These are phyloP conservation scores for Citeromyces siamensis DNA, from an alignment of 1,139 yeast genomes.

Conservation along the genomic window DNA sequence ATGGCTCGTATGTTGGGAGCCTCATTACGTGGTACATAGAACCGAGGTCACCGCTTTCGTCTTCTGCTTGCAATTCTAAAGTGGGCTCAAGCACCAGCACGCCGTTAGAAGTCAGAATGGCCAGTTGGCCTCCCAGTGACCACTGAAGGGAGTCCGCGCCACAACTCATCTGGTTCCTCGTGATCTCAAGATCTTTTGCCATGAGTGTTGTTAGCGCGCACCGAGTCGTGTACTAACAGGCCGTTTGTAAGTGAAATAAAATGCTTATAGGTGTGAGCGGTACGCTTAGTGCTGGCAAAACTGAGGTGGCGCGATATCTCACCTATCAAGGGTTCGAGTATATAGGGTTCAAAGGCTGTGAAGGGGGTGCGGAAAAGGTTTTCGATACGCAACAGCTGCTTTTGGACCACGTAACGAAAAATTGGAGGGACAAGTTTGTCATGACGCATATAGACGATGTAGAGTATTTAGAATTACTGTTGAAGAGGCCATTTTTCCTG, in stretches of 20 bases:
- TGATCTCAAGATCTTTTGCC: slow-evolving; percentile 7
- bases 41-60: slow-evolving; percentile 4
- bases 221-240: background rate
- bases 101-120: slow-evolving; percentile 5
- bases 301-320: slow-evolving; percentile 50
- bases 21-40: background rate
- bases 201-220: background rate
- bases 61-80: background rate
- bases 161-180: slow-evolving; percentile 5
- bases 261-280: slow-evolving; percentile 80
- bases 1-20: background rate
- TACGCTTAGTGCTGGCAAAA: slow-evolving; percentile 55
- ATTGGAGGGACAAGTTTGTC: slow-evolving; percentile 61
- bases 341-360: slow-evolving; percentile 13
- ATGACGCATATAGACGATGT: slow-evolving; percentile 35
- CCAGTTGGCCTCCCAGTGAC: slow-evolving; percentile 5
- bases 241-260: background rate
- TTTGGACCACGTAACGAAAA: slow-evolving; percentile 49
- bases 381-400: slow-evolving; percentile 26
- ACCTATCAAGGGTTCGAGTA: slow-evolving; percentile 41
- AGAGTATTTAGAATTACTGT: slow-evolving; percentile 32
- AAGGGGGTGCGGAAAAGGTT: slow-evolving; percentile 6
- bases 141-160: slow-evolving; percentile 7
- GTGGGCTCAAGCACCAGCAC: slow-evolving; percentile 3
- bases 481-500: slow-evolving; percentile 76